Conservation (phyloP, 176 grass and related monocot species). For the Lolium rigidum region DNA sequence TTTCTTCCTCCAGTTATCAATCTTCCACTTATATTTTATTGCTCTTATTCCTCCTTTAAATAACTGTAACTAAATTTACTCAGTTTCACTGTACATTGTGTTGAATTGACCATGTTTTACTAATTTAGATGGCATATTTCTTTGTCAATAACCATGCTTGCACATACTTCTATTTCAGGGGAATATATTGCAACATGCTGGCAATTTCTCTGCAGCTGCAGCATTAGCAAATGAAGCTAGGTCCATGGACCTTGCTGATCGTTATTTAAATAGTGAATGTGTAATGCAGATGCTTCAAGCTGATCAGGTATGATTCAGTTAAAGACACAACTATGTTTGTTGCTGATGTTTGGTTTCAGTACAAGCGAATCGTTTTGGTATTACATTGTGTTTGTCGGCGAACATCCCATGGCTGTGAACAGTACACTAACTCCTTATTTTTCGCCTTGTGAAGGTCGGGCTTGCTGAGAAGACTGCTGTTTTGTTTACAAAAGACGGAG, state of each 20-base stretch:
- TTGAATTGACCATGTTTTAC: constrained; percentile 3
- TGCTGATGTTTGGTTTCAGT: not conserved
- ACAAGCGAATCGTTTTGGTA: not conserved
- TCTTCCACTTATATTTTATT: not conserved
- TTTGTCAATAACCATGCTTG: constrained; percentile 15
- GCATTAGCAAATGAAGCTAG: constrained; percentile 95
- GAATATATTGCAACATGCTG: constrained; percentile 89
- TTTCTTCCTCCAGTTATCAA: not conserved
- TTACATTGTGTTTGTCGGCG: not conserved
- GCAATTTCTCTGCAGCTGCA: constrained; percentile 85
- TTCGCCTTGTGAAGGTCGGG: constrained; percentile 66
- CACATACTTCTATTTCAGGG: constrained; percentile 62
- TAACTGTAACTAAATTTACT: not conserved
- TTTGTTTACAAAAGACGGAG: constrained; percentile 98
- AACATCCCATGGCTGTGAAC: not conserved
- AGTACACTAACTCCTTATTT: constrained; percentile 18
- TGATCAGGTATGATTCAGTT: constrained; percentile 72
- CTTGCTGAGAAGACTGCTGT: constrained; percentile 95
- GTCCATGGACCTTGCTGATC: constrained; percentile 98
- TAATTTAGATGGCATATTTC: constrained; percentile 21
- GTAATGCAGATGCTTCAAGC: constrained; percentile 99
- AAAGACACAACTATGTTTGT: not conserved
- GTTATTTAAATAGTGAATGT: constrained; percentile 97
- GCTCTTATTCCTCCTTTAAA: not conserved
- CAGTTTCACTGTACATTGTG: constrained; percentile 18